Evolutionary conservation across 352 stramenopile species (phyloP), one percentile per base, ranked within the genome.

Genomic region (Phytophthora europaea): DNA sequence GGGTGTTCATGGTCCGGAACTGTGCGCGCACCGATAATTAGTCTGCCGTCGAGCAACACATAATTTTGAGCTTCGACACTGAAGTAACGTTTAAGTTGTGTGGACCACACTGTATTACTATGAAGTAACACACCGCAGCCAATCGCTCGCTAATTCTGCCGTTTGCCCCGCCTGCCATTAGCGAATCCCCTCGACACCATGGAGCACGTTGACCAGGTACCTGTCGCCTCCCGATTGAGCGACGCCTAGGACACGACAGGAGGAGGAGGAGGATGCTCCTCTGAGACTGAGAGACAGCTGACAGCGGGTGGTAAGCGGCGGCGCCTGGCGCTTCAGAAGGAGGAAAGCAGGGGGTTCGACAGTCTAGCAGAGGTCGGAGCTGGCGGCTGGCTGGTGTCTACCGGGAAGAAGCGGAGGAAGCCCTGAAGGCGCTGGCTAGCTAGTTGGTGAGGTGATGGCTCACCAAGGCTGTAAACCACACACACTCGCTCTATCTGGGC

Each of bases 201-300:
- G 86, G 86, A 93, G 84, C 86, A 93, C 84, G 79, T 93, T 88
- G 86, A 93, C 65, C 86, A 93, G 85, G 86, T 93, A 93, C 60
- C 40, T 59, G 51, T n/a, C 23, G 54, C 63, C 51, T 53, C 47
- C 47, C 28, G 20, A 53, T 13, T 28, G 20, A 18, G 20, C n/a
- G 43, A 23, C 43, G 13, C 13, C 6, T 9, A 22, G 43, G 6
- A 28, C 47, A 53, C 20, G 47, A 53, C 43, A 50, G 43, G 16
- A 23, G 15, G 8, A n/a, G 40, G 12, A n/a, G 38, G 38, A 50
- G 1, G 43, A 50, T 13, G 43, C 43, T 12, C 34, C 12, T 43
- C 34, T 15, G 34, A 43, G 34, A 43, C 34, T 5, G 1, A 2
- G 34, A 12, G 34, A 43, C 34, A 13, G 20, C 20, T 18, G 47